Percentiles rank a stretch among this genome's conserved stretches.
phyloP scores from a whole-genome alignment of 768 basidiomycete species.

The Collybia sordida region DNA sequence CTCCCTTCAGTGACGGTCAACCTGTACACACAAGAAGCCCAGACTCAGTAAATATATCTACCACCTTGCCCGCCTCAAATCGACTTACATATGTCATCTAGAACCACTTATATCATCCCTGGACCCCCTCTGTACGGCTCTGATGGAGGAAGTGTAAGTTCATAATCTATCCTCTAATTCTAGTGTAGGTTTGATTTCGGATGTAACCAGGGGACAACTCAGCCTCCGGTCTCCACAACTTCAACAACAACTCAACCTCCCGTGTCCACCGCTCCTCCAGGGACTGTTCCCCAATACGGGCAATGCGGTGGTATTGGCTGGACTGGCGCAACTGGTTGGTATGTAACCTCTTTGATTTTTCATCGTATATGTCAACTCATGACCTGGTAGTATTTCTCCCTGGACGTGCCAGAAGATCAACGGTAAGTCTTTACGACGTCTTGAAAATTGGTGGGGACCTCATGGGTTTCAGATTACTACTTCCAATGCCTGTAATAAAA shows the following conservation, averaged over 20 bases:
- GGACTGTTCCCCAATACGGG: slow-evolving; percentile 36
- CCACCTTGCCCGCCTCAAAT: background rate
- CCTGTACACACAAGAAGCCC: slow-evolving; percentile 37
- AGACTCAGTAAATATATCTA: slow-evolving; percentile 21
- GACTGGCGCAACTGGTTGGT: slow-evolving; percentile 39
- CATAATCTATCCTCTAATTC: background rate
- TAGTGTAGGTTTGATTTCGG: slow-evolving; percentile 1
- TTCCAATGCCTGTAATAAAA: slow-evolving; percentile 32
- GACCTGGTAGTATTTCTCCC: slow-evolving; percentile 27
- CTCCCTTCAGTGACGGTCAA: slow-evolving; percentile 34
- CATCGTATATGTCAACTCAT: background rate
- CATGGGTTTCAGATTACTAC: slow-evolving; percentile 27
- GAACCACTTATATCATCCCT: slow-evolving; percentile 39
- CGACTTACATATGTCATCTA: background rate
- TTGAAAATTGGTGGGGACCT: background rate
- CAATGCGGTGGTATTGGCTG: slow-evolving; percentile 44
- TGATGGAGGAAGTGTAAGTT: slow-evolving; percentile 2
- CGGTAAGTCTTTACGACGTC: slow-evolving; percentile 19
- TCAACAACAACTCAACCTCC: slow-evolving; percentile 16
- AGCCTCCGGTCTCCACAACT: slow-evolving; percentile 13
- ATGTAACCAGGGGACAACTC: slow-evolving; percentile 10
- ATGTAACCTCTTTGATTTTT: slow-evolving; percentile 2
- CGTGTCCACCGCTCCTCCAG: slow-evolving; percentile 15
- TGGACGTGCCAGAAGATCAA: slow-evolving; percentile 35
- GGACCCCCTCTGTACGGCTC: slow-evolving; percentile 46